phyloP scores from a whole-genome alignment of 2,329 filamentous ascomycete species.

The Exophiala phaeomuriformis region DNA sequence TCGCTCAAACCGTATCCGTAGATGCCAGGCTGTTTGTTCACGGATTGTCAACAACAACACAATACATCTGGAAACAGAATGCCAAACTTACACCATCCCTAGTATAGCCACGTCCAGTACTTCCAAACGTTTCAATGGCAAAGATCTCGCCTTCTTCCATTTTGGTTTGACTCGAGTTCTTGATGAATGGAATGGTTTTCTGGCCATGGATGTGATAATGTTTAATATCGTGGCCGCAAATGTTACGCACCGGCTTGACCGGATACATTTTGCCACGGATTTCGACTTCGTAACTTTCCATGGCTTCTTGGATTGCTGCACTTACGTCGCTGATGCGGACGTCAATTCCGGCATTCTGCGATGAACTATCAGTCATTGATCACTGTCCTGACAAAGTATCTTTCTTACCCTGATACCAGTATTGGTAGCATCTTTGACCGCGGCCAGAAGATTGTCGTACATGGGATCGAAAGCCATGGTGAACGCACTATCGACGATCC shows the following conservation, averaged over 20 bases:
- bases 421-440: constrained; percentile 70
- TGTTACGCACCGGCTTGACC: constrained; percentile 49
- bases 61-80: not conserved
- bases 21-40: constrained; percentile 38
- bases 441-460: constrained; percentile 66
- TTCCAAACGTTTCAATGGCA: constrained; percentile 54
- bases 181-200: constrained; percentile 51
- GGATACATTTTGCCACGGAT: constrained; percentile 48
- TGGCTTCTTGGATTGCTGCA: constrained; percentile 53
- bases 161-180: constrained; percentile 42
- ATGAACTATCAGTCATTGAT: constrained; percentile 2
- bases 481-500: constrained; percentile 75
- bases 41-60: not conserved
- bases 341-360: constrained; percentile 48
- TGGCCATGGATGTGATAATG: constrained; percentile 51
- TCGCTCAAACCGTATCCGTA: constrained; percentile 47
- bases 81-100: constrained; percentile 40
- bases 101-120: constrained; percentile 46
- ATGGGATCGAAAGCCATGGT: constrained; percentile 67
- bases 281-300: constrained; percentile 56
- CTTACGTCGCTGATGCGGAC: constrained; percentile 50
- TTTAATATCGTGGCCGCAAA: constrained; percentile 51
- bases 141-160: constrained; percentile 56
- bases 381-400: not conserved
- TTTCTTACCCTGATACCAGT: constrained; percentile 40